phyloP scores from a whole-genome alignment of 257 asterid species.

The Catharanthus roseus region DNA sequence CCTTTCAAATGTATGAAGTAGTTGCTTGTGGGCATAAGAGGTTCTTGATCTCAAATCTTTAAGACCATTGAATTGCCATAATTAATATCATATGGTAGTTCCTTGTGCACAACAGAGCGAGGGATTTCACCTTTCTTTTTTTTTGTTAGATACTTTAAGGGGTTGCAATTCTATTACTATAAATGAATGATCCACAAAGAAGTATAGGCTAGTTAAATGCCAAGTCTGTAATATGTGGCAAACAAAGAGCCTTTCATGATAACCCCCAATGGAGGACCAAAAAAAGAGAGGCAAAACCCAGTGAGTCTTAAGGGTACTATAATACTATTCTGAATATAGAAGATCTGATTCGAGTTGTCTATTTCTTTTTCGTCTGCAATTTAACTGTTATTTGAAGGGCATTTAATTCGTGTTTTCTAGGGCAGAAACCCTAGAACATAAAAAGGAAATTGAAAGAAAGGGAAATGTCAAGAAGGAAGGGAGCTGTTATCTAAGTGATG shows the following conservation, averaged over 20 bases:
- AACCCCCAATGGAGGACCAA: too few relatives aligned
- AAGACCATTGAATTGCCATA: too few relatives aligned
- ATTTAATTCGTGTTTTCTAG: slow-evolving; percentile 7
- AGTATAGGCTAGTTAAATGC: too few relatives aligned
- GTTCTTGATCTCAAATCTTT: too few relatives aligned
- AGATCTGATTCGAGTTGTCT: slow-evolving; percentile 7
- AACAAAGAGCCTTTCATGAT: not conserved
- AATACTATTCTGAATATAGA: not conserved
- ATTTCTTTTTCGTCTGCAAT: slow-evolving; percentile 1
- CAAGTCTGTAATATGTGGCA: too few relatives aligned
- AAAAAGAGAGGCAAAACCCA: not conserved
- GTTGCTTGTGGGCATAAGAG: too few relatives aligned
- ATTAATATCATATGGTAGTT: too few relatives aligned
- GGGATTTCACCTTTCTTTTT: too few relatives aligned
- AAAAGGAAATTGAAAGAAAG: slow-evolving; percentile 10
- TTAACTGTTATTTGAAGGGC: not conserved
- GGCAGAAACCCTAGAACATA: slow-evolving; percentile 15
- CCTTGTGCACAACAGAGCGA: too few relatives aligned
- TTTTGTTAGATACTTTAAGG: too few relatives aligned
- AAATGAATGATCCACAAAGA: not conserved
- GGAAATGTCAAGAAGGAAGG: not conserved
- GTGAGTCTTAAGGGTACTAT: not conserved
- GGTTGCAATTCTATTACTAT: not conserved
- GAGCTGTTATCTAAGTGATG: slow-evolving; percentile 3
- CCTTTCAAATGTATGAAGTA: too few relatives aligned